phyloP scores from a whole-genome alignment of 352 stramenopile species.

The Phytophthora sojae region DNA sequence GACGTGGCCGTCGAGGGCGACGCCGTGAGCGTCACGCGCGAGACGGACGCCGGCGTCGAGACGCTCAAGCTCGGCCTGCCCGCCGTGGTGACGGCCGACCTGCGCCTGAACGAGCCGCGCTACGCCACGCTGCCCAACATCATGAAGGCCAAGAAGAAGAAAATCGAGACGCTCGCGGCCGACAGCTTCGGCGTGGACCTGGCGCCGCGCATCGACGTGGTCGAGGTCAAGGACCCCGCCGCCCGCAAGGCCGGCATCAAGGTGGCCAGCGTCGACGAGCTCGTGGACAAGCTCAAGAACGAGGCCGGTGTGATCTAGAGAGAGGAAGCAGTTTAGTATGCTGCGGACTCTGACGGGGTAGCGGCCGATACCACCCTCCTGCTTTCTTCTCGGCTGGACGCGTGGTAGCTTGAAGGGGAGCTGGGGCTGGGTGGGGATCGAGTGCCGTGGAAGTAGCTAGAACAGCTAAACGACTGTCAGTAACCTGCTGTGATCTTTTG shows the following conservation, averaged over 20 bases:
- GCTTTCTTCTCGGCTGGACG: background rate
- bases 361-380: no score
- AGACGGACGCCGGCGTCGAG: slow-evolving; percentile 96
- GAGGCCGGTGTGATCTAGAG: slow-evolving; percentile 92
- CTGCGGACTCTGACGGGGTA: background rate
- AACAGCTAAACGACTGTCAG: slow-evolving; percentile 23
- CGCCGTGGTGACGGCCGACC: slow-evolving; percentile 97
- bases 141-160: slow-evolving; percentile 98
- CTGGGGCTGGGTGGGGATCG: background rate
- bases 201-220: slow-evolving; percentile 69
- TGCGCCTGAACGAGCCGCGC: slow-evolving; percentile 98
- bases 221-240: slow-evolving; percentile 94
- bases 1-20: slow-evolving; percentile 84
- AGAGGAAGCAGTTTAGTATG: slow-evolving; percentile 3
- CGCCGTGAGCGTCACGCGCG: slow-evolving; percentile 87
- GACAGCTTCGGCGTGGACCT: slow-evolving; percentile 83
- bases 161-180: slow-evolving; percentile 82
- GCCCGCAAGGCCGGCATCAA: slow-evolving; percentile 95
- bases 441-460: slow-evolving; percentile 11
- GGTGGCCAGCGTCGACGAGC: slow-evolving; percentile 94
- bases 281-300: slow-evolving; percentile 98
- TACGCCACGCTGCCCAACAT: slow-evolving; percentile 99
- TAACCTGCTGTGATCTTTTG: slow-evolving; percentile 26
- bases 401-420: background rate
- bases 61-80: slow-evolving; percentile 91